phyloP scores from a whole-genome alignment of 164 flowering plant genomes.

The Chimonanthus praecox region DNA sequence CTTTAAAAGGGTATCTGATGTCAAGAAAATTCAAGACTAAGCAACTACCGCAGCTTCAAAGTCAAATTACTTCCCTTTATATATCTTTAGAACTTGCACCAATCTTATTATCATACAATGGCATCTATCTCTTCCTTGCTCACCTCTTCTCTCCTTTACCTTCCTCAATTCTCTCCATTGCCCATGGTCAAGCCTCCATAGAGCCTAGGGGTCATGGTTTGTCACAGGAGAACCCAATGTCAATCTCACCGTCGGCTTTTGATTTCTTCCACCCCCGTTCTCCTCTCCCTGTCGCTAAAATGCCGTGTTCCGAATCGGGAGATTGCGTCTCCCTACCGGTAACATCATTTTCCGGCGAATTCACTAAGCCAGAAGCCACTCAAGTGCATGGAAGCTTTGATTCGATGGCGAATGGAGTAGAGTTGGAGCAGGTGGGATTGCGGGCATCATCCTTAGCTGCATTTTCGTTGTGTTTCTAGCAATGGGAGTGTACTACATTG shows the following conservation, averaged over 20 bases:
- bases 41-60: constrained; percentile 34
- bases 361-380: constrained; percentile 43
- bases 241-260: constrained; percentile 56
- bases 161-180: constrained; percentile 8
- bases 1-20: constrained; percentile 11
- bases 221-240: constrained; percentile 41
- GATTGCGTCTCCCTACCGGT: constrained; percentile 46
- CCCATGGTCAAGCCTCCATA: constrained; percentile 26
- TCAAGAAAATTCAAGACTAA: constrained; percentile 34
- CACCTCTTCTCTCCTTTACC: constrained; percentile 25
- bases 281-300: constrained; percentile 7
- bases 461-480: constrained; percentile 31
- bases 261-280: constrained; percentile 64
- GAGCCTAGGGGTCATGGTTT: constrained; percentile 54
- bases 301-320: constrained; percentile 22
- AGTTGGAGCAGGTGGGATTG: constrained; percentile 43
- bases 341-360: constrained; percentile 9
- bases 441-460: constrained; percentile 42
- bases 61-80: neutral
- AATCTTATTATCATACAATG: constrained; percentile 12
- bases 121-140: constrained; percentile 13
- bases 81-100: neutral
- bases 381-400: constrained; percentile 33
- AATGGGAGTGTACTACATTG: constrained; percentile 49
- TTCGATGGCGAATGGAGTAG: constrained; percentile 2